Percentiles rank a stretch among this genome's conserved stretches.
These are phyloP conservation scores for Mallotus repandus DNA, from an alignment of 441 rosid genomes.

Conservation along the genomic window DNA sequence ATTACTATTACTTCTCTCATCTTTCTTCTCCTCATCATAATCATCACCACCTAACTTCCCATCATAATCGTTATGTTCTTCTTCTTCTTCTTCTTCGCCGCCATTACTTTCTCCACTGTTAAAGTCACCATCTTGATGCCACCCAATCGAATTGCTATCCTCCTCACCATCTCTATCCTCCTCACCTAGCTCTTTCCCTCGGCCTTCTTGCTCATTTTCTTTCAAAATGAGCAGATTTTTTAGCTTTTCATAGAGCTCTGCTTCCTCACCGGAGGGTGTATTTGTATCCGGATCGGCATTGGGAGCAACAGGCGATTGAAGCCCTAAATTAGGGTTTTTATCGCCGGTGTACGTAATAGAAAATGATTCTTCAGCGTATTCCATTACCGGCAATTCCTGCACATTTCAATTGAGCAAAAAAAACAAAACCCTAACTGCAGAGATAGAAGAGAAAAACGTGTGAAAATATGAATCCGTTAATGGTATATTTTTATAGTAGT, in stretches of 20 bases:
- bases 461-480: too few relatives aligned
- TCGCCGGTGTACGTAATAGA: slow-evolving; percentile 5
- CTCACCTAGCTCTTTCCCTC: background rate
- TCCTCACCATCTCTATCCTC: slow-evolving; percentile 20
- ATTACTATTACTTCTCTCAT: slow-evolving; percentile 25
- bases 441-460: too few relatives aligned
- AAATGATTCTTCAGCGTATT: slow-evolving; percentile 18
- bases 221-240: slow-evolving; percentile 18
- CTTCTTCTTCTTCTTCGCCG: slow-evolving; percentile 22
- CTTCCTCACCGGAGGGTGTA: slow-evolving; percentile 22
- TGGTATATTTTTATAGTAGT: too few relatives aligned
- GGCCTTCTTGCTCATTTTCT: background rate
- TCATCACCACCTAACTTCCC: slow-evolving; percentile 28
- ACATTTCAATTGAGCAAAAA: slow-evolving; percentile 26
- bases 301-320: slow-evolving; percentile 7
- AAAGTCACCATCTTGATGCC: slow-evolving; percentile 19
- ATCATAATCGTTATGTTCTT: slow-evolving; percentile 10
- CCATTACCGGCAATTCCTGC: slow-evolving; percentile 25
- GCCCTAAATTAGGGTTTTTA: slow-evolving; percentile 17
- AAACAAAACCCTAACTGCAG: slow-evolving; percentile 35
- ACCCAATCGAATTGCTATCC: slow-evolving; percentile 19
- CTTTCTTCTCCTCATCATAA: slow-evolving; percentile 26
- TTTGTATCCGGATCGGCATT: slow-evolving; percentile 6
- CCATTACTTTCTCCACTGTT: slow-evolving; percentile 16
- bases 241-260: slow-evolving; percentile 16